Evolutionary conservation across 73 alveolate genomes (phyloP).

Genomic region (Tetrahymena borealis): DNA sequence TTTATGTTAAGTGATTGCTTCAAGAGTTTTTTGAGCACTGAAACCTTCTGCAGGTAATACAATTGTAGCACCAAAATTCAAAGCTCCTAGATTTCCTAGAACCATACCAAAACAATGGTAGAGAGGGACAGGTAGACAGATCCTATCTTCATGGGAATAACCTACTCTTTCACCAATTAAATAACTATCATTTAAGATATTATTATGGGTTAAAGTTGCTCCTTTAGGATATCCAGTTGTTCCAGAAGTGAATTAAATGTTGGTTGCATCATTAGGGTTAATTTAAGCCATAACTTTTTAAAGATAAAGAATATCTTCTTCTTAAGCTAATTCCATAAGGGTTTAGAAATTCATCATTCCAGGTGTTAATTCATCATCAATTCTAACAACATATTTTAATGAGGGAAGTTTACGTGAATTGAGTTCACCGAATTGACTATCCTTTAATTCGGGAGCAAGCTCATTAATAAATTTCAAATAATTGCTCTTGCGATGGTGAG

Average conservation of each 20-base stretch:
- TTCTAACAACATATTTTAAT: conserved; percentile 40
- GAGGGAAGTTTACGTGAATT: conserved; percentile 29
- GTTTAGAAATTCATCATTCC: conserved; percentile 63
- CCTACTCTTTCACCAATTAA: conserved; percentile 50
- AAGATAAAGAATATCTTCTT: conserved; percentile 22
- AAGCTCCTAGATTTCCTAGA: conserved; percentile 61
- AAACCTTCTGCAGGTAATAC: conserved; percentile 68
- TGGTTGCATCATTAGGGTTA: conserved; percentile 57
- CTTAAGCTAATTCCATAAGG: conserved; percentile 7
- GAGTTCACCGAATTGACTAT: conserved; percentile 7
- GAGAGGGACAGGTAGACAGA: conserved; percentile 70
- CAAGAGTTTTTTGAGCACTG: conserved; percentile 49
- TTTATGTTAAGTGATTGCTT: conserved; percentile 48
- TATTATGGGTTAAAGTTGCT: conserved; percentile 62
- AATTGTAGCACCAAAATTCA: conserved; percentile 66
- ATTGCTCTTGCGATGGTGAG: conserved; percentile 47
- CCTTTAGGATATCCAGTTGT: conserved; percentile 81
- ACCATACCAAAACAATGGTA: conserved; percentile 88
- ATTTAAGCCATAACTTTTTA: conserved; percentile 10
- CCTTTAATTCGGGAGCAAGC: conserved; percentile 51
- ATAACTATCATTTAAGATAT: conserved; percentile 57
- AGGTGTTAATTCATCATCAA: conserved; percentile 37
- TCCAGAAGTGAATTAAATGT: conserved; percentile 78
- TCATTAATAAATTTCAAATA: conserved; percentile 52
- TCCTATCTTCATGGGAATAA: conserved; percentile 43